These are phyloP conservation scores for Hyaloperonospora arabidopsidis DNA, from an alignment of 352 stramenopile species.

Conservation along the genomic window DNA sequence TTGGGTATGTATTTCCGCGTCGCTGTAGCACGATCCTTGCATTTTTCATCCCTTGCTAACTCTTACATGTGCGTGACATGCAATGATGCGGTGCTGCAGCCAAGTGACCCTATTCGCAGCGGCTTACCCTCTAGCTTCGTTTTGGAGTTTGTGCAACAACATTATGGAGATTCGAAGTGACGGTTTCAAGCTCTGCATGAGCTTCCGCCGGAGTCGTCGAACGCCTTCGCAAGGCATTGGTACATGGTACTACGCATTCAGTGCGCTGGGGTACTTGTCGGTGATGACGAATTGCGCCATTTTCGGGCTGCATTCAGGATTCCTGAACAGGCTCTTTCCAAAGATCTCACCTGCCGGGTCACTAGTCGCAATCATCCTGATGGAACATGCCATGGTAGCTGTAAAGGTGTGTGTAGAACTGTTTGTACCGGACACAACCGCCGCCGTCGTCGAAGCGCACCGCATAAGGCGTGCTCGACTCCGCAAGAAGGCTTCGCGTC, in stretches of 20 bases:
- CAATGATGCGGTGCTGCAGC: slow-evolving; percentile 39
- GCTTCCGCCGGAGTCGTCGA: slow-evolving; percentile 66
- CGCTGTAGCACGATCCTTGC: background rate
- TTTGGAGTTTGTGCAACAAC: slow-evolving; percentile 92
- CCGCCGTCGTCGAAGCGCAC: slow-evolving; percentile 50
- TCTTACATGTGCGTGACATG: background rate
- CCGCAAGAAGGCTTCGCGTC: slow-evolving; percentile 66
- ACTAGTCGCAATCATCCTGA: slow-evolving; percentile 45
- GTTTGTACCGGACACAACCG: slow-evolving; percentile 63
- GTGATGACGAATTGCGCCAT: slow-evolving; percentile 93
- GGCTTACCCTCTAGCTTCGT: slow-evolving; percentile 87
- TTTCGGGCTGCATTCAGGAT: slow-evolving; percentile 87
- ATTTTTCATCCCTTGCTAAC: background rate
- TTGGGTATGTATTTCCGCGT: slow-evolving; percentile 54
- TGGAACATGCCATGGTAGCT: slow-evolving; percentile 74
- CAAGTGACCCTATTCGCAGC: slow-evolving; percentile 92
- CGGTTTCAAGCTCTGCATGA: slow-evolving; percentile 90
- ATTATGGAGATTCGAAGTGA: slow-evolving; percentile 92
- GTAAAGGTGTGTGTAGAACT: slow-evolving; percentile 78
- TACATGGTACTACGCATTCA: slow-evolving; percentile 89
- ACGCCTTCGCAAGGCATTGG: slow-evolving; percentile 77
- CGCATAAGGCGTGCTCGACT: slow-evolving; percentile 54
- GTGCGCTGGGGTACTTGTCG: slow-evolving; percentile 85
- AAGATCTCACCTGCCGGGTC: slow-evolving; percentile 51
- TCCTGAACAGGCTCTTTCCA: slow-evolving; percentile 64